phyloP scores from a whole-genome alignment of 164 flowering plant genomes.

The Vitis rupestris region DNA sequence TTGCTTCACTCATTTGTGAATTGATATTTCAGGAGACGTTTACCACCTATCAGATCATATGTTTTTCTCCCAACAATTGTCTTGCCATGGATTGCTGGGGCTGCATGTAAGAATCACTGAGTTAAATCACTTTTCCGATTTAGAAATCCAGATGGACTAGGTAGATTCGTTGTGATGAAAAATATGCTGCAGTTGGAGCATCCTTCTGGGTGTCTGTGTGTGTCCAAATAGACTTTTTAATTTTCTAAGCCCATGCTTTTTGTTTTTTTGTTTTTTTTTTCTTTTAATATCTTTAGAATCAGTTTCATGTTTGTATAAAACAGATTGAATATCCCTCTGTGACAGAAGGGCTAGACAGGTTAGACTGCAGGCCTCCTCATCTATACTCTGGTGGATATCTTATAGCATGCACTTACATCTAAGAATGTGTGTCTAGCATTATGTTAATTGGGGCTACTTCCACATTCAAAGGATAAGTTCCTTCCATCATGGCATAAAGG shows the following conservation, averaged over 20 bases:
- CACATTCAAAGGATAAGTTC: no score
- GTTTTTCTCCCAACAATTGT: constrained; percentile 64
- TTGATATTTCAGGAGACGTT: constrained; percentile 57
- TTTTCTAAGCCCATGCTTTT: not conserved
- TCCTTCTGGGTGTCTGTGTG: not conserved
- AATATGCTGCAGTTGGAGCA: not conserved
- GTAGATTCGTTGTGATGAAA: not conserved
- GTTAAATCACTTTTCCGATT: not conserved
- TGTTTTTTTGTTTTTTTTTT: not conserved
- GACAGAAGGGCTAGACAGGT: no score
- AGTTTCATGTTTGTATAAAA: no score
- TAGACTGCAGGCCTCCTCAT: no score
- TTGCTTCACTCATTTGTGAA: constrained; percentile 3
- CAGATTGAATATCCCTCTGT: no score
- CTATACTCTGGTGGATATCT: no score
- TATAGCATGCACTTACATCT: no score
- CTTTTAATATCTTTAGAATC: no score
- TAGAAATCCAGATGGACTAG: not conserved
- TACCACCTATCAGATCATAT: constrained; percentile 69
- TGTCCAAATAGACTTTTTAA: not conserved
- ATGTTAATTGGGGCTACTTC: no score
- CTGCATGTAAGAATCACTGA: constrained; percentile 57
- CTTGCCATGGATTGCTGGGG: constrained; percentile 70
- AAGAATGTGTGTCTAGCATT: no score
- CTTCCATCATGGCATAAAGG: no score